Evolutionary conservation across 202 grass and related monocot species (phyloP), one percentile per base, ranked within the genome.

Genomic region (Panicum virgatum): DNA sequence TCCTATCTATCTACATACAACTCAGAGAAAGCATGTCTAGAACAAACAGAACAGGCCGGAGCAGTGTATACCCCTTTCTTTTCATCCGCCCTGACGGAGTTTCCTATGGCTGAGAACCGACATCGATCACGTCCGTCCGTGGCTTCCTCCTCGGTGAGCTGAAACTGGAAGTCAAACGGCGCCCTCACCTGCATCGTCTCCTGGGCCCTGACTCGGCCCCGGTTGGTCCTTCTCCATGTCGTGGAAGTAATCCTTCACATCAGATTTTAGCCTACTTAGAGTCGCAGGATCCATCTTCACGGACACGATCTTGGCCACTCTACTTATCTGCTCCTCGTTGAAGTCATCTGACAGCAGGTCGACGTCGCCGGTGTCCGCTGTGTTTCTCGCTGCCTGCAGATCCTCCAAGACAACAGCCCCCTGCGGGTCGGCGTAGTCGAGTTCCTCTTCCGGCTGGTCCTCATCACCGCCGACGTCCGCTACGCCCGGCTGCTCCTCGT

Each of bases 151-250:
- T 63, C 15, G 60, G 13, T 36, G 60, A 71, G 25, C 68, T 29
- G 69, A 72, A 4, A 67, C 63, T 66, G 63, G 10, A 72, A 72
- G 8, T 72, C 69, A 48, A 51, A 72, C 4, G 15, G 69, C 45
- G 46, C 8, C 44, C 45, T 72, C 45, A 20, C 44, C 14, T 51
- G 68, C 68, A 72, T 72, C 45, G 29, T 48, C 45, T 32, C 16
- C 26, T 32, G 27, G 27, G 13, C 12, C 42, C 25, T 69, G 42
- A 29, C 43, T 19, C 7, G 42, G 22, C 66, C 42, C 43, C 42
- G 15, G 6, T 14, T 48, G 25, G 19, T 16, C 14, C 0, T 63
- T 32, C 60, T 71, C 67, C 23, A 30, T 5, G 25, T 8, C 43
- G 5, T 12, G 5, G 26, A 29, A 26, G 67, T 30, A 48, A 43